These are phyloP conservation scores for Paulownia fortunei DNA, from an alignment of 257 asterid species.

Conservation along the genomic window DNA sequence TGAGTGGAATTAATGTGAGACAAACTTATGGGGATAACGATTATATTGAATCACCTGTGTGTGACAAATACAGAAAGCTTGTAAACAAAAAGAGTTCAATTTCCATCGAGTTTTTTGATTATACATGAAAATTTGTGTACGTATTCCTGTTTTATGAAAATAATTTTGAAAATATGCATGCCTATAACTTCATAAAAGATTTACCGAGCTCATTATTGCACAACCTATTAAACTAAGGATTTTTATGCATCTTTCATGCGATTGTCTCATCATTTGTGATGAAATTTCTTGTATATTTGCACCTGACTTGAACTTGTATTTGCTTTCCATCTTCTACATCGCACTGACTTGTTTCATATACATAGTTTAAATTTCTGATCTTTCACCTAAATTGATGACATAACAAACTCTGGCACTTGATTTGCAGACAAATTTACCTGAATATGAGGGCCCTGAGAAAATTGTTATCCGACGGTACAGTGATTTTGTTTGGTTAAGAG, in stretches of 20 bases:
- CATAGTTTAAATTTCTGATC: slow-evolving; percentile 18
- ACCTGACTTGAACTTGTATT: slow-evolving; percentile 1
- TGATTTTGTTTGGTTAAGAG: slow-evolving; percentile 96
- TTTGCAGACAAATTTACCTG: slow-evolving; percentile 91
- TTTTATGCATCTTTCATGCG: slow-evolving; percentile 1
- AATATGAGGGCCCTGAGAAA: slow-evolving; percentile 85
- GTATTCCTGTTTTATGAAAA: background rate
- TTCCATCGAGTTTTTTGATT: background rate
- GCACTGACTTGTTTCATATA: slow-evolving; percentile 17
- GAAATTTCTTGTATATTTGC: slow-evolving; percentile 21
- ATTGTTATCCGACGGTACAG: slow-evolving; percentile 93
- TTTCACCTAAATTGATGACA: slow-evolving; percentile 14
- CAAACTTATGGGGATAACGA: background rate
- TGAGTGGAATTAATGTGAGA: background rate
- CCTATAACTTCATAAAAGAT: background rate
- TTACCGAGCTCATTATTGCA: background rate
- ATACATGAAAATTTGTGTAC: background rate
- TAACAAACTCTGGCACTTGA: slow-evolving; percentile 28
- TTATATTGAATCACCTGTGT: background rate
- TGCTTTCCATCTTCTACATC: slow-evolving; percentile 15
- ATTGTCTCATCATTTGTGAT: background rate
- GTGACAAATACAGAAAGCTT: background rate
- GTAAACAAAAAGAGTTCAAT: background rate
- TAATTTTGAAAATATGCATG: background rate
- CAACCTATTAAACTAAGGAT: background rate